Evolutionary conservation across 192 early-diverging fungal species (phyloP).

Genomic region (Geosiphon pyriformis): DNA sequence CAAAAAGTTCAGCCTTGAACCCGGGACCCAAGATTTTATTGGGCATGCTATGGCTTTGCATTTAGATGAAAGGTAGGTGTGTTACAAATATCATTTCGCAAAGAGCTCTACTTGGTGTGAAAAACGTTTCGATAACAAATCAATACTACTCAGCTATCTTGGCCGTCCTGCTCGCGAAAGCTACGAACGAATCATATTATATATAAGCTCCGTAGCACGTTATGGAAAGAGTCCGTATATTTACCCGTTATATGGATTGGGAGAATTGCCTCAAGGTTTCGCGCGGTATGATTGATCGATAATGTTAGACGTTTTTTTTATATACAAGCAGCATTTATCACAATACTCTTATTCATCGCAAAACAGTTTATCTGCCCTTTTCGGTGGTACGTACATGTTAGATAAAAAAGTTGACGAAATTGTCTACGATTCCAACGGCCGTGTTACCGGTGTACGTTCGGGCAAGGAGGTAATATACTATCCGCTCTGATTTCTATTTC

Average conservation of each 20-base stretch:
- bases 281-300: conserved; percentile 57
- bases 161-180: conserved; percentile 73
- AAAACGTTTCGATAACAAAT: too few relatives aligned
- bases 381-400: conserved; percentile 99
- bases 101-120: too few relatives aligned
- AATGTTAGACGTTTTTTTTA: conserved; percentile 5
- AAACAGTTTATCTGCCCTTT: conserved; percentile 89
- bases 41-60: conserved; percentile 97
- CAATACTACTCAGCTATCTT: conserved; percentile 59
- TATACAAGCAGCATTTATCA: not conserved
- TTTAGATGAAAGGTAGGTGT: conserved; percentile 69
- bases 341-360: not conserved
- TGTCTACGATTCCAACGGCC: conserved; percentile 74
- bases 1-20: conserved; percentile 84
- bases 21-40: conserved; percentile 95
- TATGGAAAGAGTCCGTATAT: conserved; percentile 97
- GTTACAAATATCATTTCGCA: not conserved
- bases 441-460: conserved; percentile 84
- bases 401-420: conserved; percentile 89
- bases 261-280: conserved; percentile 97
- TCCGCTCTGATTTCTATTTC: conserved; percentile 6
- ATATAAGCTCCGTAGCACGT: conserved; percentile 84
- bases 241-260: conserved; percentile 96
- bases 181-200: conserved; percentile 86
- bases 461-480: conserved; percentile 62